Evolutionary conservation across 768 basidiomycete species (phyloP).

Genomic region (Zangia roseola): DNA sequence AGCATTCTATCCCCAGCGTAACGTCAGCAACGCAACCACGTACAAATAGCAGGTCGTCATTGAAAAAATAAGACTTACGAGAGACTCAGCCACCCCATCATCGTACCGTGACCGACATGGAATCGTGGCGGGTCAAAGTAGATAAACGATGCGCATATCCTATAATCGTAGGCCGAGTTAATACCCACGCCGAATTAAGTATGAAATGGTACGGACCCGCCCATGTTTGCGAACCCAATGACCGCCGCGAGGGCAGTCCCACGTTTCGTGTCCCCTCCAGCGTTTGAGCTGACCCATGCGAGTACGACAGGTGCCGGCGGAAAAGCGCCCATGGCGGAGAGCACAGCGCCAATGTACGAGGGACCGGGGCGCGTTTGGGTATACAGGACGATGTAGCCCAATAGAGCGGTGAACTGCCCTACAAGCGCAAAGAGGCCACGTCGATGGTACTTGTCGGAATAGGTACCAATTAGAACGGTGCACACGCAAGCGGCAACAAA

Average conservation of each 20-base stretch:
- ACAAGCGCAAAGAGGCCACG: conserved; percentile 47
- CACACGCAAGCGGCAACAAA: conserved; percentile 42
- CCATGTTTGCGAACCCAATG: conserved; percentile 49
- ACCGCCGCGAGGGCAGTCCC: conserved; percentile 48
- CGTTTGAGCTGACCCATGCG: conserved; percentile 51
- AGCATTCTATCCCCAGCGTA: conserved; percentile 31
- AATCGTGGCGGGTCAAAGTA: conserved; percentile 33
- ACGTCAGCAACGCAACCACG: conserved; percentile 16
- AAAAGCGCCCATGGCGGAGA: conserved; percentile 48
- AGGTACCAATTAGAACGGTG: conserved; percentile 39
- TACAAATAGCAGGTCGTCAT: too few relatives aligned
- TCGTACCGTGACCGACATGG: conserved; percentile 31
- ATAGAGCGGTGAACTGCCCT: conserved; percentile 36
- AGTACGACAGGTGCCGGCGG: conserved; percentile 42
- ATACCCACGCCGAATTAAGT: conserved; percentile 14
- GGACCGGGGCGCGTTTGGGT: conserved; percentile 7
- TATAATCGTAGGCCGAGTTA: not conserved
- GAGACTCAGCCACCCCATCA: conserved; percentile 25
- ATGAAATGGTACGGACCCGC: conserved; percentile 31
- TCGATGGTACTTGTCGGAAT: conserved; percentile 39
- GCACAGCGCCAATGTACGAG: conserved; percentile 43
- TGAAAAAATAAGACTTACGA: conserved; percentile 2
- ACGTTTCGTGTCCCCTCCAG: conserved; percentile 49
- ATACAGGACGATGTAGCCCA: conserved; percentile 48
- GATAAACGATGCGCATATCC: conserved; percentile 36